phyloP scores from a whole-genome alignment of 768 basidiomycete species.

The Obba rivulosa region DNA sequence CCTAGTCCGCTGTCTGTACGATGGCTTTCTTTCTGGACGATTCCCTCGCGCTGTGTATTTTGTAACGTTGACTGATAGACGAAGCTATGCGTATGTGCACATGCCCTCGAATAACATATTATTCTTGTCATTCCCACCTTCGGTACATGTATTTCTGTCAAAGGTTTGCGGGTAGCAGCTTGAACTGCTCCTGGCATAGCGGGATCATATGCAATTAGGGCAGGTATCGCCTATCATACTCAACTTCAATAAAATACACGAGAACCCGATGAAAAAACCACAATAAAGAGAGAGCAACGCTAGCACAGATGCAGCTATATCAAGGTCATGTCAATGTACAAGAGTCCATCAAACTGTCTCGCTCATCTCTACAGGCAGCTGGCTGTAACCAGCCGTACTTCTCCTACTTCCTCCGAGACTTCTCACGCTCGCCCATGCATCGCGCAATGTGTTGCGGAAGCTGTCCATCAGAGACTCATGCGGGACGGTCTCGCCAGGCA shows the following conservation, averaged over 20 bases:
- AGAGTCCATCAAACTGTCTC: conserved; percentile 15
- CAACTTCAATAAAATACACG: too few relatives aligned
- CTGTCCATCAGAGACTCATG: conserved; percentile 36
- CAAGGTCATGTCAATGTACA: too few relatives aligned
- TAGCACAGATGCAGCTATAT: too few relatives aligned
- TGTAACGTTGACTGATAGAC: conserved; percentile 12
- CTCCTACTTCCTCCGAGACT: conserved; percentile 36
- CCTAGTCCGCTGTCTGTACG: too few relatives aligned
- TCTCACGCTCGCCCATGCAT: conserved; percentile 39
- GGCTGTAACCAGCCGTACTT: conserved; percentile 54
- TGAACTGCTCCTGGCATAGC: too few relatives aligned
- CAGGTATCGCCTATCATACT: too few relatives aligned
- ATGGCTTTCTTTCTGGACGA: not conserved
- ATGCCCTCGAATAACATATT: not conserved
- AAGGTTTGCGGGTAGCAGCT: too few relatives aligned
- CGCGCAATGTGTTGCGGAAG: conserved; percentile 35
- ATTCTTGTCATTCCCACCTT: not conserved
- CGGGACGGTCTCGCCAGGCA: conserved; percentile 50
- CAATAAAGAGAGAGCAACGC: too few relatives aligned
- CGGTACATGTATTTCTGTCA: too few relatives aligned
- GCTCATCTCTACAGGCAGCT: conserved; percentile 58
- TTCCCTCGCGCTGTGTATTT: conserved; percentile 4
- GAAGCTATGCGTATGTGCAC: conserved; percentile 14
- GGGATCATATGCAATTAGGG: too few relatives aligned
- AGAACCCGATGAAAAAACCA: too few relatives aligned